Conservation (phyloP, 129 eudicot genomes). For the Chrysanthemum seticuspe region DNA sequence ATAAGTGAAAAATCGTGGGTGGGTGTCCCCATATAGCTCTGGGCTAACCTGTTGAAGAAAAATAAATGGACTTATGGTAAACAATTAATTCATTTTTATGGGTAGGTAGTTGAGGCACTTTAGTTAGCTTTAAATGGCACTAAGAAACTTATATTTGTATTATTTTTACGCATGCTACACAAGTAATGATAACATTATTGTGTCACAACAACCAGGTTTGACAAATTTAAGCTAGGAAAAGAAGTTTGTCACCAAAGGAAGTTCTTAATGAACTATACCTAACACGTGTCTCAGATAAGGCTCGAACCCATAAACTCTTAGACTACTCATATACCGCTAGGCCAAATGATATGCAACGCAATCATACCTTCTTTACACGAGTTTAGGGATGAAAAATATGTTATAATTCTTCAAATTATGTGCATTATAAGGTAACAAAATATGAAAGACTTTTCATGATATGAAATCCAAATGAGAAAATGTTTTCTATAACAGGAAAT, state of each 20-base stretch:
- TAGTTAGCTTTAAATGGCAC: conserved; percentile 47
- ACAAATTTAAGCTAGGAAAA: neutral
- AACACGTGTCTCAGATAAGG: too few species aligned
- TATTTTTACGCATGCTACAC: conserved; percentile 12
- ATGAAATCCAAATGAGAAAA: too few species aligned
- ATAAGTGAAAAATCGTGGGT: conserved; percentile 91
- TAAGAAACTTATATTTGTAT: conserved; percentile 25
- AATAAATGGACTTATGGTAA: conserved; percentile 24
- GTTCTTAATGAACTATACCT: neutral
- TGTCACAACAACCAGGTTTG: neutral
- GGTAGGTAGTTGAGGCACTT: conserved; percentile 54
- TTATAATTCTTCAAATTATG: too few species aligned
- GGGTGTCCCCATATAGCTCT: conserved; percentile 88
- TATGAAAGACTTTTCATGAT: too few species aligned
- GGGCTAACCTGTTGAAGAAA: conserved; percentile 75
- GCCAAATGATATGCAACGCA: too few species aligned
- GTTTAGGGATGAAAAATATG: too few species aligned
- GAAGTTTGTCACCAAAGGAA: too few species aligned
- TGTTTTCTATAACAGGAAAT: neutral
- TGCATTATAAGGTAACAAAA: too few species aligned
- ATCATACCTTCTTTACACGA: too few species aligned
- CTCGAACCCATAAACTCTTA: too few species aligned
- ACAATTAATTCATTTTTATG: conserved; percentile 32
- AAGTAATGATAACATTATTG: neutral
- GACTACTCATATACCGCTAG: too few species aligned